Conservation (phyloP, 176 grass and related monocot genomes). For the Lolium perenne region DNA sequence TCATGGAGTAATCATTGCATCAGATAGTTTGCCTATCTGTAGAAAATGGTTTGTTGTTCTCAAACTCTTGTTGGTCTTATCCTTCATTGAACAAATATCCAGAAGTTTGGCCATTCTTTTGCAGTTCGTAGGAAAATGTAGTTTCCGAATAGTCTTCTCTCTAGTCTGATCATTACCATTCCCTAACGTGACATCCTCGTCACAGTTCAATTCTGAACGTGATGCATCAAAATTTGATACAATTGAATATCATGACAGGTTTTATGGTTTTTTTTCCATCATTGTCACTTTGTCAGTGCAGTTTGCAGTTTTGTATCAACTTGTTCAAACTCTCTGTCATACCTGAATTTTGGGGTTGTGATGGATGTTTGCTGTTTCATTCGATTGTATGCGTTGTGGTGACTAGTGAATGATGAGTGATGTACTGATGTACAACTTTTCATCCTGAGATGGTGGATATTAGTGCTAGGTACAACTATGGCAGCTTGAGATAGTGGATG, state of each 20-base stretch:
- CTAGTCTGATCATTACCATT: background rate
- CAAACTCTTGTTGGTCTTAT: background rate
- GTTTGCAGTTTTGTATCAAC: background rate
- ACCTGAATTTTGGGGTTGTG: background rate
- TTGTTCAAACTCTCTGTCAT: background rate
- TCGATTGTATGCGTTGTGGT: no score
- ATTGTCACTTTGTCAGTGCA: background rate
- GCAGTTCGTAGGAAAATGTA: background rate
- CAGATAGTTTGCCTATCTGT: background rate
- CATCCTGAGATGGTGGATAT: no score
- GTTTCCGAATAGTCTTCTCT: background rate
- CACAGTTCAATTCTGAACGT: background rate
- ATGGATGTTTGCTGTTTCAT: no score
- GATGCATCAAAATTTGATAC: background rate
- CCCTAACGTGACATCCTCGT: no score
- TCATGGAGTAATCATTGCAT: background rate
- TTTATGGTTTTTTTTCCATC: background rate
- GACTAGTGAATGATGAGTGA: no score
- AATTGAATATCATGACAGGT: background rate
- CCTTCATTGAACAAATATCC: background rate
- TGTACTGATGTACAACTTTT: no score
- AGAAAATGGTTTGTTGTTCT: background rate
- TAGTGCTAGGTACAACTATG: no score
- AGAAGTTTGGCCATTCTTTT: background rate
- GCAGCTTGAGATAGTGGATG: no score